Base-by-base conservation (phyloP, 805 yeast species). In the Kluyveromyces lactis region DNA sequence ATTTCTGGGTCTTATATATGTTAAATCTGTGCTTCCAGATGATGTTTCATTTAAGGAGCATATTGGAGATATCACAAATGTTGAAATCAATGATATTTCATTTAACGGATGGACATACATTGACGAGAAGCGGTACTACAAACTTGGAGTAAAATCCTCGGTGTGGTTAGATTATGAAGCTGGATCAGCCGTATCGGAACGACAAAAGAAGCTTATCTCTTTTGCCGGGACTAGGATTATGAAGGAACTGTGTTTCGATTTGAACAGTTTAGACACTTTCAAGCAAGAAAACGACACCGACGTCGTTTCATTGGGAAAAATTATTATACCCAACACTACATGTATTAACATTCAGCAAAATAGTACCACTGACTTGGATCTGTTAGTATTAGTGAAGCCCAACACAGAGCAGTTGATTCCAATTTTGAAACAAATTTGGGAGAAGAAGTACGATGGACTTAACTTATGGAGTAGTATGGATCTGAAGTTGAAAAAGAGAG, bases 61-160 rank as follows among this genome's bases (percentile, higher is more conserved):
- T 35, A 15, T 18, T 13, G 26, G 31, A 8, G 27, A 35, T 16
- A 45, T 56, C 10, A 51, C 63, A 2, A 40, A 52, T 17, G 41
- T 53, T 17, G 29, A 54, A 21, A 28, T 58, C 3, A 31, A 39
- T 1, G 47, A 46, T 11, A 36, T 57, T 7, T 47, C 46, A 19
- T 30, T 57, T 8, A 59, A 56, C 29, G 63, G 62, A 1, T 58
- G 63, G 63, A 42, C 42, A 6, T 33, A 47, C 33, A 43, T 49
- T 26, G 54, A 53, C 21, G 39, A 38, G 2, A 56, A 59, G 3
- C 49, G 49, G 30, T 32, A 50, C 18, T 27, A 36, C 18, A 43
- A 40, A 34, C 13, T 43, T 13, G 18, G 36, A 15, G 39, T 40
- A 2, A 33, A 37, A 34, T 18, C 39, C 3, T 26, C 33, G 9